A percentile compares a stretch with the other conserved stretches of the same genome.
Evolutionary conservation across 495 filamentous ascomycete species (phyloP).

Genomic region (Aspergillus saccharolyticus): DNA sequence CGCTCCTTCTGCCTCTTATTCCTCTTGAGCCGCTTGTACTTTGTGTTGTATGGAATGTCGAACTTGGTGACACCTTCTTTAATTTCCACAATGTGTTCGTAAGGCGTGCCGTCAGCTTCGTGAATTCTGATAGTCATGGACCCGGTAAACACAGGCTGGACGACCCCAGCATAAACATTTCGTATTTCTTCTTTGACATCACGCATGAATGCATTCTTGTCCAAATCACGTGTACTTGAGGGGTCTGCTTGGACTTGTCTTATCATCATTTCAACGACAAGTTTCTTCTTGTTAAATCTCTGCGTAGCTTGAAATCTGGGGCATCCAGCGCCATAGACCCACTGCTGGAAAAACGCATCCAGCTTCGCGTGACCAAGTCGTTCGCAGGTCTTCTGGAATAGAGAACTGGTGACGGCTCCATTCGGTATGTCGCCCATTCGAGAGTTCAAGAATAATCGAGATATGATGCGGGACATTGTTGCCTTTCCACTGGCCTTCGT

Average conservation of each 20-base stretch:
- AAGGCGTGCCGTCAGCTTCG: slow-evolving; percentile 96
- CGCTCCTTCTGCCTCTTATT: slow-evolving; percentile 84
- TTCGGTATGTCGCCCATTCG: slow-evolving; percentile 72
- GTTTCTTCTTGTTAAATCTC: slow-evolving; percentile 94
- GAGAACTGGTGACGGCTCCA: slow-evolving; percentile 63
- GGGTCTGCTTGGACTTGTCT: slow-evolving; percentile 67
- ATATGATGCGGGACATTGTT: slow-evolving; percentile 79
- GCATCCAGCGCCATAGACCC: slow-evolving; percentile 83
- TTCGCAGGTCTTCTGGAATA: slow-evolving; percentile 78
- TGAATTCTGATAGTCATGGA: slow-evolving; percentile 98
- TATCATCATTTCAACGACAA: slow-evolving; percentile 91
- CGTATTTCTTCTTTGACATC: slow-evolving; percentile 74
- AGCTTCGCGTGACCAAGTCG: slow-evolving; percentile 78
- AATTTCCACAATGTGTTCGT: slow-evolving; percentile 96
- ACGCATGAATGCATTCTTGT: slow-evolving; percentile 69
- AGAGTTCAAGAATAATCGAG: slow-evolving; percentile 71
- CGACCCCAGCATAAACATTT: slow-evolving; percentile 61
- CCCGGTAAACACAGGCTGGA: slow-evolving; percentile 80
- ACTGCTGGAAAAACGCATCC: slow-evolving; percentile 87
- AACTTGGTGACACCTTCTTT: slow-evolving; percentile 75
- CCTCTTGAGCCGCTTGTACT: slow-evolving; percentile 95
- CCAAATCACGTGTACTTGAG: slow-evolving; percentile 43
- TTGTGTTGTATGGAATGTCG: slow-evolving; percentile 97
- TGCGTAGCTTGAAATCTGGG: slow-evolving; percentile 80
- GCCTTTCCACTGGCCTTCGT: slow-evolving; percentile 79